phyloP scores from a whole-genome alignment of 768 basidiomycete species.

The Pleurotus tuber-regium region DNA sequence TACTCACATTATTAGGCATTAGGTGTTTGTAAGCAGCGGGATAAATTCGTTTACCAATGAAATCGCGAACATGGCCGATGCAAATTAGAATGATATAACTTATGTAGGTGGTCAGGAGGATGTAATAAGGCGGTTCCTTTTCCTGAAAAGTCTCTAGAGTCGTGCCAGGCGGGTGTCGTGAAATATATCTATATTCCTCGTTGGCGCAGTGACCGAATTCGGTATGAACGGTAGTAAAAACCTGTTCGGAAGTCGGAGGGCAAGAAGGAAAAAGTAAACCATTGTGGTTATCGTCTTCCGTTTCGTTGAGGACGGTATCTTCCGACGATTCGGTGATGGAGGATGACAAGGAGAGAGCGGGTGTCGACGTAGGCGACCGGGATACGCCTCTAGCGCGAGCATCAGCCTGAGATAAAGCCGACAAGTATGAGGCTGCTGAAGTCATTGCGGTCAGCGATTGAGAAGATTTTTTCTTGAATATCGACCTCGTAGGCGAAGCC shows the following conservation, averaged over 20 bases:
- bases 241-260: slow-evolving; percentile 81
- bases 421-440: slow-evolving; percentile 58
- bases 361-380: slow-evolving; percentile 54
- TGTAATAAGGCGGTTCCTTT: slow-evolving; percentile 90
- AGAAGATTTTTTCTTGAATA: slow-evolving; percentile 42
- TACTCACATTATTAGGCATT: slow-evolving; percentile 79
- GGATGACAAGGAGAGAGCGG: slow-evolving; percentile 72
- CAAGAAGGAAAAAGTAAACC: slow-evolving; percentile 57
- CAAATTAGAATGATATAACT: slow-evolving; percentile 91
- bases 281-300: slow-evolving; percentile 42
- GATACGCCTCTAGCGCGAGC: slow-evolving; percentile 54
- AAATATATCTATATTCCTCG: slow-evolving; percentile 66
- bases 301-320: slow-evolving; percentile 60
- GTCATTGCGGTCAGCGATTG: slow-evolving; percentile 37
- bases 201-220: slow-evolving; percentile 93
- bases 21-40: slow-evolving; percentile 75
- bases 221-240: slow-evolving; percentile 76
- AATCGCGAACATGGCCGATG: slow-evolving; percentile 92
- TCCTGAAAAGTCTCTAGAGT: slow-evolving; percentile 56
- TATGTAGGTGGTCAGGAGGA: slow-evolving; percentile 88
- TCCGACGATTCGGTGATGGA: slow-evolving; percentile 68
- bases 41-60: slow-evolving; percentile 83
- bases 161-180: slow-evolving; percentile 53
- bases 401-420: slow-evolving; percentile 63
- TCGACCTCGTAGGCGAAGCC: slow-evolving; percentile 40